Evolutionary conservation across 2,329 filamentous ascomycete genomes (phyloP).

Genomic region (Aspergillus alliaceus): DNA sequence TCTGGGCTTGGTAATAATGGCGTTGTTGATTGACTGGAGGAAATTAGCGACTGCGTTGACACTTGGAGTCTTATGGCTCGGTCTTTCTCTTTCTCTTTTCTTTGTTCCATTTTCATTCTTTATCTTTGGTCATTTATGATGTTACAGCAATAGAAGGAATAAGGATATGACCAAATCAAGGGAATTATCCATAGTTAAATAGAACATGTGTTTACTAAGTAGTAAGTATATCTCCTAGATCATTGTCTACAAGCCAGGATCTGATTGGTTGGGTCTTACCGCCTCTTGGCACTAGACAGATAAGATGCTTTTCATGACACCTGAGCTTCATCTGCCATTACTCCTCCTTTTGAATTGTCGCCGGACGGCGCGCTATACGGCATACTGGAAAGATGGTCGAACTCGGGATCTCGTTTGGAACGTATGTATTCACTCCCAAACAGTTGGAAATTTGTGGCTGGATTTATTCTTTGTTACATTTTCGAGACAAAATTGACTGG

Average conservation of each 20-base stretch:
- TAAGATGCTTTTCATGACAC: conserved; percentile 14
- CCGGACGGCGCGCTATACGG: neutral
- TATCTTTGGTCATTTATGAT: neutral
- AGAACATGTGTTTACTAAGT: no score
- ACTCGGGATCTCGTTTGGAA: conserved; percentile 30
- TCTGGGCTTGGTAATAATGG: neutral
- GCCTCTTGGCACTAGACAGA: conserved; percentile 16
- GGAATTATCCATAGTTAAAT: no score
- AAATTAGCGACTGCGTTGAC: conserved; percentile 13
- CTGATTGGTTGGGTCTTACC: neutral
- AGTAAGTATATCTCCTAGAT: no score
- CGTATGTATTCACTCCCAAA: conserved; percentile 27
- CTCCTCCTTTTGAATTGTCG: neutral
- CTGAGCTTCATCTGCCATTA: conserved; percentile 11
- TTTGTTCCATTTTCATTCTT: neutral
- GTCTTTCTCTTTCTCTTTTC: neutral
- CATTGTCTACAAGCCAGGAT: no score
- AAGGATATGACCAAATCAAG: neutral
- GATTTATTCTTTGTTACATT: neutral
- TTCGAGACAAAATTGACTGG: neutral
- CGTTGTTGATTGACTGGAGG: conserved; percentile 5
- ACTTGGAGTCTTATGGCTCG: neutral
- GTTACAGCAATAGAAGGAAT: neutral
- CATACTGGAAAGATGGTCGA: conserved; percentile 26
- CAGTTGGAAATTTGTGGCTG: neutral